Base-by-base conservation (phyloP, 495 filamentous ascomycete genomes). In the Immersiella caudata region DNA sequence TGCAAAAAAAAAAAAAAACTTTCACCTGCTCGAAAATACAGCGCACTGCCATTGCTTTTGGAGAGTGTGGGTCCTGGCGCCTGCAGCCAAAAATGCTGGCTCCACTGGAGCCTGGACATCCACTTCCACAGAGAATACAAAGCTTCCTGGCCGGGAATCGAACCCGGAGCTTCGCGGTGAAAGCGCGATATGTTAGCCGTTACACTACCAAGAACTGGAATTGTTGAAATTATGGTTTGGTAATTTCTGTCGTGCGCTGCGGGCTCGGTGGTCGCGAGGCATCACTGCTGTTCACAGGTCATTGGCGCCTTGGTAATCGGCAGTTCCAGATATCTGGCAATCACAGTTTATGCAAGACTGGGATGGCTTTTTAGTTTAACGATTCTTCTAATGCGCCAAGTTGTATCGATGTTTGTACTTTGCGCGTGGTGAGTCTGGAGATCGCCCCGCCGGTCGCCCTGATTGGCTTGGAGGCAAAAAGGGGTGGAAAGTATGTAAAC, bases 131-230 rank as follows among this genome's bases (percentile, higher is more conserved):
- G 14, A n/a, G 2, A 46, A 8, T 46, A 12, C 16, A 18, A 14
- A 46, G 2, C 40, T 46, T 46, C 40, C 40, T 46, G 40, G 40
- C 40, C 40, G 40, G 40, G 40, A 46, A 46, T 46, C 40, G 40
- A 46, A 46, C 40, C 40, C 40, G 40, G 40, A 46, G 40, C 40
- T 46, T 46, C 40, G 40, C 40, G 40, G 40, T 46, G 40, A 46
- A 46, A 46, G 40, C 40, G 40, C 40, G 40, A 46, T 46, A 46
- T 46, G 40, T 46, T 46, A 18, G 14, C 40, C 40, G 40, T 46
- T 46, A 46, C 40, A 46, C 40, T 46, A 46, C 40, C 40, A 46
- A 46, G 40, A 46, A 46, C 40, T 46, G 40, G 9, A 46, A 12
- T 46, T 46, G 40, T 46, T 46, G 40, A 46, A 18, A 46, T 46